Base-by-base conservation (phyloP, 495 filamentous ascomycete genomes). In the Penicillium lagena region DNA sequence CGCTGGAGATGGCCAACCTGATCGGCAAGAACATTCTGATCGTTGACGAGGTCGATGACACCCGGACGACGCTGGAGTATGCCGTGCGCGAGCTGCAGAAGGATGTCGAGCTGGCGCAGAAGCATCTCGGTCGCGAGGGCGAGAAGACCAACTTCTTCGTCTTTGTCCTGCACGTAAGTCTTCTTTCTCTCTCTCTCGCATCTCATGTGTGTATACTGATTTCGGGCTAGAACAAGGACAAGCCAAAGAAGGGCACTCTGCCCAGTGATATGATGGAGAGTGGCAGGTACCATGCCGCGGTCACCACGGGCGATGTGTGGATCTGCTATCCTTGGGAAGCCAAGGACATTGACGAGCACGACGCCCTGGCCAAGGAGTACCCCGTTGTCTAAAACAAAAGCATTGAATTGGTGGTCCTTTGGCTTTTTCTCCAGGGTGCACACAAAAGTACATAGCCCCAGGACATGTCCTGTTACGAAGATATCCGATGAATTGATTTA, bases 251-350 rank as follows among this genome's bases (percentile, higher is more conserved):
- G 75, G 93, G 93, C 42, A 58, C 68, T 32, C 73, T 99, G 39
- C 90, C 94, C 11, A 54, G 79, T n/a, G 81, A 86, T 10, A 88
- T 96, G 81, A 76, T 89, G 58, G 70, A 76, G 14, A 69, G 85
- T 45, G 77, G 79, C 22, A 74, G 83, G 53, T 99, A 99, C 67
- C 63, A 89, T 45, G 93, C 93, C 15, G 87, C 93, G 11, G 73
- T 83, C 54, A 96, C 93, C 29, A 87, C 91, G 14, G 78, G 76
- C 15, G 91, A 99, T 71, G 83, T 89, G 43, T 99, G 93, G 93
- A 96, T 96, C 60, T 93, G 87, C 73, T 99, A 99, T 66, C 93
- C 93, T n/a, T 98, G 93, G 93, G 93, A 98, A 70, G 93, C 94
- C 35, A 86, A 71, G 51, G 87, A 96, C 64, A 96, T 97, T 54